Conservation (phyloP, 1,284 basidiomycete genomes). For the Coriolopsis trogii region DNA sequence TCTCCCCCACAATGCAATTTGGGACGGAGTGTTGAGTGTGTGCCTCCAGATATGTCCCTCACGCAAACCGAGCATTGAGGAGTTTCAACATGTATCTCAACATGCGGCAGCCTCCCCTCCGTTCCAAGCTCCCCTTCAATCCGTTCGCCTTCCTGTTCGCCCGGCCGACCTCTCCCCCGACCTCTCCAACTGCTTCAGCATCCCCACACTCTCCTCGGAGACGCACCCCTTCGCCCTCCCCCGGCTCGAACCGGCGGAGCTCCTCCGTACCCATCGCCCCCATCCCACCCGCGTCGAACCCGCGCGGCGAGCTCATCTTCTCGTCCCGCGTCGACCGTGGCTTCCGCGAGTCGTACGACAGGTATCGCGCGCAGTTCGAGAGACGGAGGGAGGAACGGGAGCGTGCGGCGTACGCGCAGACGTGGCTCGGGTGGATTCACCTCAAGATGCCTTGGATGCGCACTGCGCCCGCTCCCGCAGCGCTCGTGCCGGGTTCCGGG, state of each 20-base stretch:
- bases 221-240: slow-evolving; percentile 42
- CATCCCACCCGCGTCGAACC: slow-evolving; percentile 88
- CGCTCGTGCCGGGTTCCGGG: slow-evolving; percentile 8
- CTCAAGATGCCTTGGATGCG: slow-evolving; percentile 44
- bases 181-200: slow-evolving; percentile 33
- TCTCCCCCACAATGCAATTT: not conserved
- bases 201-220: slow-evolving; percentile 35
- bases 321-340: slow-evolving; percentile 81
- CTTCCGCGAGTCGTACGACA: slow-evolving; percentile 93
- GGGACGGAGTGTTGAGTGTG: not conserved
- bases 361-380: slow-evolving; percentile 92
- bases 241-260: slow-evolving; percentile 39
- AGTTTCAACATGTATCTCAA: slow-evolving; percentile 98
- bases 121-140: slow-evolving; percentile 62
- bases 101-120: slow-evolving; percentile 77
- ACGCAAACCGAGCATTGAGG: slow-evolving; percentile 90
- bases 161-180: slow-evolving; percentile 41
- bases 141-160: slow-evolving; percentile 69
- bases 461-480: slow-evolving; percentile 14
- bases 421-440: slow-evolving; percentile 45
- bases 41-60: slow-evolving; percentile 86
- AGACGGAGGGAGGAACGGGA: slow-evolving; percentile 72
- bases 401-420: slow-evolving; percentile 42
- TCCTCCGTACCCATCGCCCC: slow-evolving; percentile 63
- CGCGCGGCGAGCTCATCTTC: slow-evolving; percentile 96